A percentile compares a stretch with the other conserved stretches of the same genome.
Conservation (phyloP, 2,329 filamentous ascomycete species). For the Leptographium wingfieldii region DNA sequence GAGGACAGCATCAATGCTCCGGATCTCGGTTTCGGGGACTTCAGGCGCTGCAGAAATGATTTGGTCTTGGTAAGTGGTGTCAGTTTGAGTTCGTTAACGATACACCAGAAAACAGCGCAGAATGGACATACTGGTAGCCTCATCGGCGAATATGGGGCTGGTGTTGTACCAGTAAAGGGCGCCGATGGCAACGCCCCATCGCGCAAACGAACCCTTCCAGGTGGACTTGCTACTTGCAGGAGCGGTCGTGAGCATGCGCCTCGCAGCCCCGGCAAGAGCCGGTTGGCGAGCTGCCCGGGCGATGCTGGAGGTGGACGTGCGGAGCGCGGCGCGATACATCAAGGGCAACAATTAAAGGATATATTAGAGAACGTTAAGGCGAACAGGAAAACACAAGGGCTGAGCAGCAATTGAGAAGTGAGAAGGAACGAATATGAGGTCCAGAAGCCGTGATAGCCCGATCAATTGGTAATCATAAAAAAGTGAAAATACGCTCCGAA, state of each 20-base stretch:
- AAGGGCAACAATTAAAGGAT: conserved; percentile 1
- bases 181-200: conserved; percentile 65
- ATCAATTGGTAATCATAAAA: background rate
- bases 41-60: conserved; percentile 29
- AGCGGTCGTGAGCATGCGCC: conserved; percentile 41
- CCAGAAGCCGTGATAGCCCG: background rate
- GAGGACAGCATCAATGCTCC: conserved; percentile 55
- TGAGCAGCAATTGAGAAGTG: background rate
- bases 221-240: conserved; percentile 56
- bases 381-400: background rate
- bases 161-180: conserved; percentile 93
- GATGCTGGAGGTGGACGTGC: conserved; percentile 31
- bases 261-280: conserved; percentile 25
- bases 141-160: conserved; percentile 73
- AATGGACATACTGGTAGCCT: conserved; percentile 54
- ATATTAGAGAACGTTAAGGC: conserved; percentile 7
- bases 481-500: background rate
- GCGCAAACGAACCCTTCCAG: conserved; percentile 64
- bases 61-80: conserved; percentile 16
- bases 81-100: background rate
- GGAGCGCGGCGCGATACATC: conserved; percentile 42
- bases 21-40: conserved; percentile 44
- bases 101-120: conserved; percentile 5
- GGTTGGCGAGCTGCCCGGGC: conserved; percentile 28
- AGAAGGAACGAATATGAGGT: background rate